These are phyloP conservation scores for Leccinum sublutescens DNA, from an alignment of 768 basidiomycete genomes.

Conservation along the genomic window DNA sequence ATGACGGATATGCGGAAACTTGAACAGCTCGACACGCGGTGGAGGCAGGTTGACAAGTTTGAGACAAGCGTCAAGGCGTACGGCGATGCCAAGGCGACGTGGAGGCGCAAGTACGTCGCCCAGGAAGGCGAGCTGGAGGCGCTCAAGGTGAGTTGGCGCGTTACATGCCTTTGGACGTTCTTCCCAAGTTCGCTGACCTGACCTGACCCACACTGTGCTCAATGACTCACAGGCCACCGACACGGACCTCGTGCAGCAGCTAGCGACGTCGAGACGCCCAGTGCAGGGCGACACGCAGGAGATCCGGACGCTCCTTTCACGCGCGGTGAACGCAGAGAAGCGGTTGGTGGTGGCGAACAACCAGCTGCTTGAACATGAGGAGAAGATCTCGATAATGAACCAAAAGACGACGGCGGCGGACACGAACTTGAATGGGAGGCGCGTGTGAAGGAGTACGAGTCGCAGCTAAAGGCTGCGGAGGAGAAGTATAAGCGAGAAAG, in stretches of 20 bases:
- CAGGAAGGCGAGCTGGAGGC: constrained; percentile 92
- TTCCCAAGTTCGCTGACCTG: not conserved
- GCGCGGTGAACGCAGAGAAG: constrained; percentile 83
- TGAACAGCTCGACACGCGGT: constrained; percentile 69
- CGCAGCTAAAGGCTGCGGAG: constrained; percentile 74
- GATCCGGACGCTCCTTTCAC: constrained; percentile 63
- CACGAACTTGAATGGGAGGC: constrained; percentile 79
- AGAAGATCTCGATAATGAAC: constrained; percentile 73
- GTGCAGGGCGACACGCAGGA: constrained; percentile 64
- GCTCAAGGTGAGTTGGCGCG: constrained; percentile 55
- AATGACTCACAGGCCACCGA: constrained; percentile 59
- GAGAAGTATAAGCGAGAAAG: constrained; percentile 92
- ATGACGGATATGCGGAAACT: constrained; percentile 70
- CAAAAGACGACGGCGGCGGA: constrained; percentile 73
- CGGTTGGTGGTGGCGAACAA: constrained; percentile 84
- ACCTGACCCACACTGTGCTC: not conserved
- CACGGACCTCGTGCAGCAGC: constrained; percentile 68
- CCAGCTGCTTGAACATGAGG: constrained; percentile 80
- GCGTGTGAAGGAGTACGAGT: constrained; percentile 90
- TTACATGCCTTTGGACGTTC: not conserved
- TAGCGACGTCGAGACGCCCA: constrained; percentile 60
- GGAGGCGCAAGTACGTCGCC: constrained; percentile 77
- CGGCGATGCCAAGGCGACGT: constrained; percentile 75
- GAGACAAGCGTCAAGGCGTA: constrained; percentile 81
- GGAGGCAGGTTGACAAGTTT: constrained; percentile 92